These are phyloP conservation scores for Clitopilus hobsonii DNA, from an alignment of 768 basidiomycete species.

Conservation along the genomic window DNA sequence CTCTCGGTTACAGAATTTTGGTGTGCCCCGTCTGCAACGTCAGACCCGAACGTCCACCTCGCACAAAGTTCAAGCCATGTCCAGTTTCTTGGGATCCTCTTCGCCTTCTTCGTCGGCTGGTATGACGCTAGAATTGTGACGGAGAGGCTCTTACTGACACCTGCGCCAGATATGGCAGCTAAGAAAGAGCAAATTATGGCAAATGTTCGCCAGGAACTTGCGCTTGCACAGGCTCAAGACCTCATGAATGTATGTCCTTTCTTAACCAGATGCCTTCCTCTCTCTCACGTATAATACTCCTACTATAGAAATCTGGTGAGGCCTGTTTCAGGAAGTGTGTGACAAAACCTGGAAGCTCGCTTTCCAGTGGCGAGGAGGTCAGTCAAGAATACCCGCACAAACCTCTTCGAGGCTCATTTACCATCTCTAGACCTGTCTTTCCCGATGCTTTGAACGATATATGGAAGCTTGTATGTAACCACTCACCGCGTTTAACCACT, in stretches of 20 bases:
- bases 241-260: constrained; percentile 61
- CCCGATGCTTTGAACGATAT: constrained; percentile 75
- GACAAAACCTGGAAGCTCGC: constrained; percentile 64
- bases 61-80: constrained; percentile 28
- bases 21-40: neutral
- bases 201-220: constrained; percentile 64
- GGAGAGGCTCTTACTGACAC: neutral
- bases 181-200: constrained; percentile 58
- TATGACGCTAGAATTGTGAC: constrained; percentile 10
- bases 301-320: constrained; percentile 69
- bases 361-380: constrained; percentile 73
- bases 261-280: neutral
- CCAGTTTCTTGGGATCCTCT: constrained; percentile 48
- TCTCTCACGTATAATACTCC: neutral
- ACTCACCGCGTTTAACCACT: neutral
- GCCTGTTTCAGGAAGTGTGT: constrained; percentile 77
- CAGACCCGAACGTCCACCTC: constrained; percentile 1
- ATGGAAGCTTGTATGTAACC: constrained; percentile 76
- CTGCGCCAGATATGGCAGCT: constrained; percentile 34
- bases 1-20: neutral
- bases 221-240: constrained; percentile 72
- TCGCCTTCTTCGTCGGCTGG: constrained; percentile 25
- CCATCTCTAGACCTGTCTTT: constrained; percentile 58
- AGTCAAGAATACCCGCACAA: constrained; percentile 9
- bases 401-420: constrained; percentile 6